Conservation (phyloP, 2,329 filamentous ascomycete genomes). For the Pseudopithomyces chartarum region DNA sequence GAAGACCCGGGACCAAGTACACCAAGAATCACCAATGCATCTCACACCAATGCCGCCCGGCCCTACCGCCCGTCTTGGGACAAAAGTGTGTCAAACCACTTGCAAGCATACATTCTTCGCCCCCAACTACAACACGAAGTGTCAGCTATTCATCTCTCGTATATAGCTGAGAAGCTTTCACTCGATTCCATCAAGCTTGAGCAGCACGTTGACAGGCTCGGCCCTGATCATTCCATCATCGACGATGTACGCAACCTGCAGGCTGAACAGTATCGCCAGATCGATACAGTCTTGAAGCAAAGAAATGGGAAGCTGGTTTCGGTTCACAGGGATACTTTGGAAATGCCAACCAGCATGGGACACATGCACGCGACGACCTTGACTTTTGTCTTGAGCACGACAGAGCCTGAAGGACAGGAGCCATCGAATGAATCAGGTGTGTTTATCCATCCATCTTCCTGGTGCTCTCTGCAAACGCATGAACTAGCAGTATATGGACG, state of each 20-base stretch:
- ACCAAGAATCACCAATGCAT: too few species aligned
- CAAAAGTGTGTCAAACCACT: neutral
- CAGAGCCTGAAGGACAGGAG: neutral
- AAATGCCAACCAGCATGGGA: constrained; percentile 21
- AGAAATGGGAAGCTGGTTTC: constrained; percentile 22
- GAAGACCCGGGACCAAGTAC: too few species aligned
- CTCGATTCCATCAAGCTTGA: constrained; percentile 14
- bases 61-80: neutral
- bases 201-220: constrained; percentile 12
- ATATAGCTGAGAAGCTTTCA: constrained; percentile 15
- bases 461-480: neutral
- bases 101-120: constrained; percentile 25
- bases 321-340: constrained; percentile 9
- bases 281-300: constrained; percentile 13
- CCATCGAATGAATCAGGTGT: neutral
- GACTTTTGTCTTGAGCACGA: constrained; percentile 18
- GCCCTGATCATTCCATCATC: constrained; percentile 20
- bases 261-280: constrained; percentile 19
- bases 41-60: neutral
- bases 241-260: constrained; percentile 18
- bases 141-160: constrained; percentile 9
- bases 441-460: neutral
- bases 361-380: constrained; percentile 14
- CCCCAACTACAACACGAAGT: constrained; percentile 7
- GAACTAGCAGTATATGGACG: too few species aligned